Percentiles rank a stretch among this genome's conserved stretches.
Evolutionary conservation across 305 asterid genomes (phyloP).

Genomic region (Fraxinus ornus): DNA sequence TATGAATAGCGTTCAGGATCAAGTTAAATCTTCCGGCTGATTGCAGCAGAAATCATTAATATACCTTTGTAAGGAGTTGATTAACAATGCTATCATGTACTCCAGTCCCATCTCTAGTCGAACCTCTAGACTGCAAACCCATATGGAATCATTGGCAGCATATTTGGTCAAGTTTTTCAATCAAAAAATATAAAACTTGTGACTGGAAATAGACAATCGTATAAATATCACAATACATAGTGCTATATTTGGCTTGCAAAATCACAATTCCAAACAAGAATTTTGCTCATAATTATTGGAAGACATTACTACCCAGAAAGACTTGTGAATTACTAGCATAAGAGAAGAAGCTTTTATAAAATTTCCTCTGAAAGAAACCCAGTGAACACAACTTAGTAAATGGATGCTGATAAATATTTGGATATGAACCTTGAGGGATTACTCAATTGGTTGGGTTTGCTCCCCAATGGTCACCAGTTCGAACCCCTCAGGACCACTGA

Average conservation of each 20-base stretch:
- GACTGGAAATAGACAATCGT: conserved; percentile 7
- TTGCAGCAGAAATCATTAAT: conserved; percentile 25
- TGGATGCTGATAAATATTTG: not conserved
- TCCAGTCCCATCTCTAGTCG: conserved; percentile 99
- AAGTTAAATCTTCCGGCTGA: conserved; percentile 20
- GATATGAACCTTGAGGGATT: too few species aligned
- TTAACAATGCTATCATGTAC: conserved; percentile 98
- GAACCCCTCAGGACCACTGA: too few species aligned
- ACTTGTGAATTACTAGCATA: not conserved
- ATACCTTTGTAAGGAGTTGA: conserved; percentile 97
- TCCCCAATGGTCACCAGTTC: too few species aligned
- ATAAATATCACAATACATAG: not conserved
- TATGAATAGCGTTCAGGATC: conserved; percentile 21
- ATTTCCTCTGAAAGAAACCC: not conserved
- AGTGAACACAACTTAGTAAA: not conserved
- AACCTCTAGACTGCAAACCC: conserved; percentile 86
- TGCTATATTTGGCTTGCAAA: not conserved
- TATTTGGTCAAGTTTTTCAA: conserved; percentile 10
- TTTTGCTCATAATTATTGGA: not conserved
- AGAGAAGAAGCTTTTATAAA: not conserved
- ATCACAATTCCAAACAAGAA: not conserved
- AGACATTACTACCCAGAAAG: not conserved
- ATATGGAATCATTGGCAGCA: conserved; percentile 22
- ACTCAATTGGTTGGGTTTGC: too few species aligned
- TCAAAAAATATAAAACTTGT: conserved; percentile 17